Base-by-base conservation (phyloP, 148 eudicot genomes). In the Rheum nobile region DNA sequence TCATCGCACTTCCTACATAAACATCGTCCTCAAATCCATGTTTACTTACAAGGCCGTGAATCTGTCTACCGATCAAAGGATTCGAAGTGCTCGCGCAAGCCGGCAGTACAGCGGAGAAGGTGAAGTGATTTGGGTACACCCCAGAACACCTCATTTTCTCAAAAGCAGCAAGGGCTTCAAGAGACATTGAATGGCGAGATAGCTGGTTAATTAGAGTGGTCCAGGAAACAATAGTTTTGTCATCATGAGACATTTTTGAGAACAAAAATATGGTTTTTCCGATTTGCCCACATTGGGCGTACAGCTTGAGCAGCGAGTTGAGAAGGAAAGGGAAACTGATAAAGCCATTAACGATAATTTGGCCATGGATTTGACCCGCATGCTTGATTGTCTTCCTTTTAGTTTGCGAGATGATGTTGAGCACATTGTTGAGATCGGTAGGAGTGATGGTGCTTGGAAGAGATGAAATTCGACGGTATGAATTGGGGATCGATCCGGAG, bases 1-100 rank as follows among this genome's bases (percentile, higher is more conserved):
- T 85, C 82, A 86, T 80, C n/a, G 83, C 86, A 77, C 84, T 88
- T 29, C 78, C 83, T 11, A 83, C 88, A 71, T 74, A 86, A 44
- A 85, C 75, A 80, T 86, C 61, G n/a, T 46, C 65, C 42, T 68
- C 76, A 79, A 78, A 79, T 77, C 89, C 88, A 77, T 81, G 76
- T 80, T 84, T 83, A 61, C 48, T 47, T 4, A 84, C 73, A 79
- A 82, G 80, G 13, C 79, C 73, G 82, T 88, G 89, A 29, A 88
- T 47, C 72, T 84, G 86, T 72, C 71, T 71, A 5, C 92, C 90
- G 72, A 77, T 43, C 71, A 77, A 12, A 13, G 75, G 50, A 47
- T 77, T 70, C 77, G 28, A 19, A 14, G 65, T 50, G 39, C 75
- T 32, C 22, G 80, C 84, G 78, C 88, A 88, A 78, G 80, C 83